Evolutionary conservation across 2,329 filamentous ascomycete genomes (phyloP).

Genomic region (Hirsutella rhossiliensis): DNA sequence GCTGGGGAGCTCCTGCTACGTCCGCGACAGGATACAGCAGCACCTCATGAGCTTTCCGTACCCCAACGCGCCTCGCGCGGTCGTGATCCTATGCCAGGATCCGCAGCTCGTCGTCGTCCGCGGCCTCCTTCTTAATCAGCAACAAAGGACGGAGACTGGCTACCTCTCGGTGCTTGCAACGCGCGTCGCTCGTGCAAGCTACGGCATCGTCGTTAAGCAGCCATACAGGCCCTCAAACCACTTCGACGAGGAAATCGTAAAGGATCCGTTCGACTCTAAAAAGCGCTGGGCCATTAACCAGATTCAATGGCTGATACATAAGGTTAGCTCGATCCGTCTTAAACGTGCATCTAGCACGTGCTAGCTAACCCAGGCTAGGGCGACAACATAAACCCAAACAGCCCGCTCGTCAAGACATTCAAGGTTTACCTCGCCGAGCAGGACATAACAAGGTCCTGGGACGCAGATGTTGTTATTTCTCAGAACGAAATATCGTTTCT

Average conservation of each 20-base stretch:
- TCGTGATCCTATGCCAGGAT: constrained; percentile 32
- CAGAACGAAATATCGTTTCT: constrained; percentile 22
- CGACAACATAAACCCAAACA: constrained; percentile 24
- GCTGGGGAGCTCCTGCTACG: constrained; percentile 32
- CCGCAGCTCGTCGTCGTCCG: constrained; percentile 43
- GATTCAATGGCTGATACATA: constrained; percentile 29
- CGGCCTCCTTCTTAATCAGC: constrained; percentile 36
- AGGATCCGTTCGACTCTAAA: constrained; percentile 18
- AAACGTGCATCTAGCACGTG: no score
- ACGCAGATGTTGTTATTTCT: constrained; percentile 26
- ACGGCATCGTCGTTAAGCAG: constrained; percentile 26
- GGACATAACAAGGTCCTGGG: constrained; percentile 22
- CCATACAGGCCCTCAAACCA: constrained; percentile 23
- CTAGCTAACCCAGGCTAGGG: constrained; percentile 16
- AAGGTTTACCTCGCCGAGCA: constrained; percentile 19
- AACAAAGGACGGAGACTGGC: constrained; percentile 32
- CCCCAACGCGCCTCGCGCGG: constrained; percentile 20
- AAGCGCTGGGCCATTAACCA: constrained; percentile 27
- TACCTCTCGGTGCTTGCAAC: constrained; percentile 28
- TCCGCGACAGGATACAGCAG: constrained; percentile 28
- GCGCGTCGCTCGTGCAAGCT: constrained; percentile 28
- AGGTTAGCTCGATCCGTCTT: no score
- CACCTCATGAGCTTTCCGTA: constrained; percentile 20
- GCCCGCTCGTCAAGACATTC: constrained; percentile 19
- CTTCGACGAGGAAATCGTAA: constrained; percentile 19